Conservation (phyloP, 2,329 filamentous ascomycete genomes). For the Xylaria sp. region DNA sequence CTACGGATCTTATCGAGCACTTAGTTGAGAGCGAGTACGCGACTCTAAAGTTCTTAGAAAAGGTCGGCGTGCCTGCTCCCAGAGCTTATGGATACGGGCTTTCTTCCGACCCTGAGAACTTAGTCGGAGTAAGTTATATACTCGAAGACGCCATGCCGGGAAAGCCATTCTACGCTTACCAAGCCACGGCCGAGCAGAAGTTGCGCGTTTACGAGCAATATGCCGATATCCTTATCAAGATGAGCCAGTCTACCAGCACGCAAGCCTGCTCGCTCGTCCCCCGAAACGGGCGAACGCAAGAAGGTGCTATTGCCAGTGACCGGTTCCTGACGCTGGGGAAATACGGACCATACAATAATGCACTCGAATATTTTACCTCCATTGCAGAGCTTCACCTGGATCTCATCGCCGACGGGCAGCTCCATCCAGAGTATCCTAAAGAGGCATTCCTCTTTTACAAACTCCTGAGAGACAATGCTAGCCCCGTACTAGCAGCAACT, state of each 20-base stretch:
- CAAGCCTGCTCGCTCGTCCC: slow-evolving; percentile 28
- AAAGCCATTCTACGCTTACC: slow-evolving; percentile 21
- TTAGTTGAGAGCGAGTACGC: slow-evolving; percentile 28
- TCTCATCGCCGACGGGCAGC: slow-evolving; percentile 19
- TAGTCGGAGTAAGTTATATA: slow-evolving; percentile 27
- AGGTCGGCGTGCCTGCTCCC: slow-evolving; percentile 20
- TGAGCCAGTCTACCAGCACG: slow-evolving; percentile 9
- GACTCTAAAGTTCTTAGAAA: slow-evolving; percentile 26
- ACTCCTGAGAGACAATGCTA: slow-evolving; percentile 10
- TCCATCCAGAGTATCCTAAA: slow-evolving; percentile 22
- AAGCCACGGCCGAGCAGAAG: slow-evolving; percentile 28
- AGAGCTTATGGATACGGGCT: slow-evolving; percentile 31
- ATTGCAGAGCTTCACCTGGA: slow-evolving; percentile 22
- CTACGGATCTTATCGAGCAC: slow-evolving; percentile 24
- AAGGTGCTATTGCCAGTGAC: slow-evolving; percentile 22
- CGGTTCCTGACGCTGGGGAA: slow-evolving; percentile 19
- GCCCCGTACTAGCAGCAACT: slow-evolving; percentile 8
- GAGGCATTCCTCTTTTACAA: slow-evolving; percentile 24
- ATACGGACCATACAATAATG: slow-evolving; percentile 4
- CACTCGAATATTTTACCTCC: slow-evolving; percentile 16
- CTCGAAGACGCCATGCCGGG: slow-evolving; percentile 32
- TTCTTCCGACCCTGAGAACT: slow-evolving; percentile 20
- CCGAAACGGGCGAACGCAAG: background rate
- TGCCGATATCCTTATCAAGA: slow-evolving; percentile 26
- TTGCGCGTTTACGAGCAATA: slow-evolving; percentile 25